phyloP scores from a whole-genome alignment of 2,329 filamentous ascomycete species.

The Fusarium austroafricanum region DNA sequence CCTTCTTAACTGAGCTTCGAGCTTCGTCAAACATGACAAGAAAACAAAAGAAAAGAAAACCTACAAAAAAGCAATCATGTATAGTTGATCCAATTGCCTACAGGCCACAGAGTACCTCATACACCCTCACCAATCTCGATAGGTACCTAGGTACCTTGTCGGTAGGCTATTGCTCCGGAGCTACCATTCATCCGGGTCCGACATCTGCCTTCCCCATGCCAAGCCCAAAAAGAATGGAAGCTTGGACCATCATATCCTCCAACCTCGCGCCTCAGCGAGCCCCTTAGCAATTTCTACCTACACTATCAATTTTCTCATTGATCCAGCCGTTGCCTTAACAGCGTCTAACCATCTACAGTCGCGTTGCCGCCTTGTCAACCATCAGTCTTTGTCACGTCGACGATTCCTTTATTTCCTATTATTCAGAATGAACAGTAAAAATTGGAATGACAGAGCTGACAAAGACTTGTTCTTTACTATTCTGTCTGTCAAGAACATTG shows the following conservation, averaged over 20 bases:
- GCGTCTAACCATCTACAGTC: constrained; percentile 41
- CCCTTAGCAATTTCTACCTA: constrained; percentile 54
- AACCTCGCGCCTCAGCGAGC: constrained; percentile 36
- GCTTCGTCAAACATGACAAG: too few relatives aligned
- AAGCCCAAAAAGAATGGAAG: constrained; percentile 12
- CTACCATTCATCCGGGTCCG: constrained; percentile 26
- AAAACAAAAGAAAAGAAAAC: constrained; percentile 1
- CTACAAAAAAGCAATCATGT: not conserved
- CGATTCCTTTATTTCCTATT: not conserved
- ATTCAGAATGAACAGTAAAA: constrained; percentile 64
- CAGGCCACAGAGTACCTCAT: too few relatives aligned
- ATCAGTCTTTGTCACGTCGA: constrained; percentile 32
- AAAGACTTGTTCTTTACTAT: constrained; percentile 74
- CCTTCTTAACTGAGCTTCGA: not conserved
- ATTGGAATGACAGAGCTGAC: constrained; percentile 71
- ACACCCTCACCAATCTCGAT: too few relatives aligned
- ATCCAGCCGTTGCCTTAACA: constrained; percentile 53
- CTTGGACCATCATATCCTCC: constrained; percentile 46
- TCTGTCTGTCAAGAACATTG: constrained; percentile 71
- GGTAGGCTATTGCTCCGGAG: constrained; percentile 13
- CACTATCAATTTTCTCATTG: constrained; percentile 58
- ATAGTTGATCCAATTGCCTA: too few relatives aligned
- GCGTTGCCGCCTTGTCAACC: constrained; percentile 26
- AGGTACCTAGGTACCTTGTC: too few relatives aligned
- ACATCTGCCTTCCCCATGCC: constrained; percentile 12